Evolutionary conservation across 73 alveolate species (phyloP), one percentile per base, ranked within the genome.

Genomic region (Uronychia setigera): DNA sequence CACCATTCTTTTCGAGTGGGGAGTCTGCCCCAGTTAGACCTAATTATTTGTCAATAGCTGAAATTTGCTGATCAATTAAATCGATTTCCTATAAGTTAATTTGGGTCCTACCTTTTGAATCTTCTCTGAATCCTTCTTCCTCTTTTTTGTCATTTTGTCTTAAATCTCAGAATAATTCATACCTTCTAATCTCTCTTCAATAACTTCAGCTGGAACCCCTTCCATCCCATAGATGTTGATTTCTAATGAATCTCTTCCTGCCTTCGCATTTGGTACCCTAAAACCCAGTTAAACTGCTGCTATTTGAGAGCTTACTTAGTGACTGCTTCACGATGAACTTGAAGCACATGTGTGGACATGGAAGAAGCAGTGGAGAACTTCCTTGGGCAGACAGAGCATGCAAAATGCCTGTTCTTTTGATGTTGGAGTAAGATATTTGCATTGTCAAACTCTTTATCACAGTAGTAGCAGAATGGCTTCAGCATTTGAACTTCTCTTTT

Each of bases 141-240:
- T 85, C 86, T 95, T 81, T 91, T 91, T 74, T 76, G 92, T 60
- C 88, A 94, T 1, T 85, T 94, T 91, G 84, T 86, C 84, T 87
- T n/a, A n/a, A n/a, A n/a, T n/a, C n/a, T n/a, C 97, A 19, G 67
- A 46, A 19, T 46, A 46, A 46, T 46, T 46, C 67, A 46, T 77
- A 93, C 67, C 67, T 19, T 46, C 92, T 32, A 94, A 86, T 93
- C 97, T 96, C 80, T 97, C 96, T 91, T 96, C 98, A 76, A 97
- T 94, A 67, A 97, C 93, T 32, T 88, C 97, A 29, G 97, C 97
- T 32, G 99, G 99, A 13, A 98, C 99, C 31, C 99, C 99, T 85
- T 98, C 99, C 99, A 98, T 98, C 27, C 99, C 99, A 93, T 96
- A 98, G 35, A 98, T 96, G 80, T 95, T 97, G n/a, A 96, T 92